Conservation (phyloP, 2,329 filamentous ascomycete genomes). For the Clonostachys rosea region DNA sequence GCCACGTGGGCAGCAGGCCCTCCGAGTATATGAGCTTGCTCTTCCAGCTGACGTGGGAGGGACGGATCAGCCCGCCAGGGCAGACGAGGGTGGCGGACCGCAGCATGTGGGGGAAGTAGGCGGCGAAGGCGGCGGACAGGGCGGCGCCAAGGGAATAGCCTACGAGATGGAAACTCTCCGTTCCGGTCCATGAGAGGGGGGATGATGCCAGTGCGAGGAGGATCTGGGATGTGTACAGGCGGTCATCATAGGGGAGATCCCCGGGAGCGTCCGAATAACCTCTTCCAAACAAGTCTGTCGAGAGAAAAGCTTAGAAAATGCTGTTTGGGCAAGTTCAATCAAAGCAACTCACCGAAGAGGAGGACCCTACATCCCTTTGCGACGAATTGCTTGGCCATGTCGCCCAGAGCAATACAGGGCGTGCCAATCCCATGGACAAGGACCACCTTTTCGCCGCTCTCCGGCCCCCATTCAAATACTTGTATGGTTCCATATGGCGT, state of each 20-base stretch:
- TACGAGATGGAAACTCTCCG: slow-evolving; percentile 61
- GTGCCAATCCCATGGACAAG: slow-evolving; percentile 80
- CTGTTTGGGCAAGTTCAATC: no score
- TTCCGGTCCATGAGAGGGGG: slow-evolving; percentile 46
- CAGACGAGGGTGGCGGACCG: slow-evolving; percentile 62
- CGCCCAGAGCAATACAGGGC: slow-evolving; percentile 64
- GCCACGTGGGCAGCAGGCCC: slow-evolving; percentile 52
- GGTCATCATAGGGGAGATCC: slow-evolving; percentile 54
- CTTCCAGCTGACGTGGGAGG: slow-evolving; percentile 53
- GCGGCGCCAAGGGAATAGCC: slow-evolving; percentile 81
- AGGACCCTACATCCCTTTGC: slow-evolving; percentile 69
- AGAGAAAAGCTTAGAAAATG: background rate
- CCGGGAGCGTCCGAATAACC: slow-evolving; percentile 70
- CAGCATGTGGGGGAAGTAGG: slow-evolving; percentile 62
- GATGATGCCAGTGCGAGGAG: slow-evolving; percentile 63
- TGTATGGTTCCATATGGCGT: slow-evolving; percentile 5
- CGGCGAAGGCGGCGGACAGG: slow-evolving; percentile 65
- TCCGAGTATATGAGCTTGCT: slow-evolving; percentile 60
- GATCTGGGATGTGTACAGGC: slow-evolving; percentile 63
- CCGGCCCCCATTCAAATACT: slow-evolving; percentile 69
- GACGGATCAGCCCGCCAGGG: slow-evolving; percentile 64
- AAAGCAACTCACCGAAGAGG: slow-evolving; percentile 57
- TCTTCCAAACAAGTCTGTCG: slow-evolving; percentile 65
- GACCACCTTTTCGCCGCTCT: slow-evolving; percentile 65
- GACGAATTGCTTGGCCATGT: slow-evolving; percentile 62